Base-by-base conservation (phyloP, 208 protist species). In the Wallacemonas sp. region DNA sequence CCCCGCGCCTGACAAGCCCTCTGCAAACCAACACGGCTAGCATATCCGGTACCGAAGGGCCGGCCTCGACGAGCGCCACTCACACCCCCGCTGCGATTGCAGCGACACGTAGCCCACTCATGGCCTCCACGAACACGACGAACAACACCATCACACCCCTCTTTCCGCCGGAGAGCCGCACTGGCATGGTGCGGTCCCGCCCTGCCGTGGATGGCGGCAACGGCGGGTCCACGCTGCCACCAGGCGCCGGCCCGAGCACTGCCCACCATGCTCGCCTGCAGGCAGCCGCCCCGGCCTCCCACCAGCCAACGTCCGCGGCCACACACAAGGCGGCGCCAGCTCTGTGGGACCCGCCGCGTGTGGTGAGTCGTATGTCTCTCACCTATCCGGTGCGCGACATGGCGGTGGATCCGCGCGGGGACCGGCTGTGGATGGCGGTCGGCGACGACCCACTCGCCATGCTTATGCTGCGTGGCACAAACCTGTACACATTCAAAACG, bases 361-460 rank as follows among this genome's bases (percentile, higher is more conserved):
- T 59, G 6, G 77, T 92, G 4, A 91, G 81, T 15, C 80, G 83
- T 21, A 78, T 89, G 72, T 50, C 77, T 8, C 30, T 90, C 41
- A 50, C 70, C 24, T 27, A 74, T 8, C 45, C 9, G 15, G 71
- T 92, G 59, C 76, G 82, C 0, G 79, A 84, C 59, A 84, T 93
- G 78, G 81, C 76, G 10, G 66, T 91, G 36, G 66, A 79, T 10
- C 89, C 83, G n/a, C 78, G 86, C 39, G 83, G 82, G 50, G 65
- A 66, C 26, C 73, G 76, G 27, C 64, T 95, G 39, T 91, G 76
- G 74, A 68, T 69, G 37, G 90, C 90, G 6, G 66, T 92, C 66
- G 90, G 85, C 19, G 90, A 95, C 68, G 85, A 92, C 60, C 78
- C 83, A 1, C 69, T 93, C 36, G 74, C 73, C 10, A 50, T 86